Conservation (phyloP, 768 basidiomycete species). For the Panaeolus cyanescens region DNA sequence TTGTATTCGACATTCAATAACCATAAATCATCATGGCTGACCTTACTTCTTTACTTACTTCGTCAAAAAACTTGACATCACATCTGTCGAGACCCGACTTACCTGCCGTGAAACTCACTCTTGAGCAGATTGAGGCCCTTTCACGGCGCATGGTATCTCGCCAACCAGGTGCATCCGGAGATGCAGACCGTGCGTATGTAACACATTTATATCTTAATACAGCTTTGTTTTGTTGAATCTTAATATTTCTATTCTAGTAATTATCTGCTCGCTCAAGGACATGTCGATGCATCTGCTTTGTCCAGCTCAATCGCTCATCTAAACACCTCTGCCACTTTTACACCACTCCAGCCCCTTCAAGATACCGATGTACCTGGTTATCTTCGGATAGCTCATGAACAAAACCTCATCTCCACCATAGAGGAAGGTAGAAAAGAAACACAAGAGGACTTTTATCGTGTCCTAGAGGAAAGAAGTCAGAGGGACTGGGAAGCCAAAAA, state of each 20-base stretch:
- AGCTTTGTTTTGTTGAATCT: constrained; percentile 7
- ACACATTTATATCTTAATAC: background rate
- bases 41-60: constrained; percentile 69
- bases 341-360: constrained; percentile 88
- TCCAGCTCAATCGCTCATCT: constrained; percentile 81
- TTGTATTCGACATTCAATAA: background rate
- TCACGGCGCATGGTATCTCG: constrained; percentile 81
- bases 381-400: constrained; percentile 92
- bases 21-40: constrained; percentile 41
- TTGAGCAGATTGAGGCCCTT: constrained; percentile 95
- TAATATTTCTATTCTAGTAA: constrained; percentile 51
- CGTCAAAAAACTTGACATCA: constrained; percentile 72
- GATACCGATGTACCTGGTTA: constrained; percentile 95
- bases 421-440: constrained; percentile 88
- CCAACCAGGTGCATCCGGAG: constrained; percentile 62
- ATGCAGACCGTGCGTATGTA: constrained; percentile 74
- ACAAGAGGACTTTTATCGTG: constrained; percentile 81
- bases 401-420: constrained; percentile 91
- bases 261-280: constrained; percentile 91
- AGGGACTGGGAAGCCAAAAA: constrained; percentile 92
- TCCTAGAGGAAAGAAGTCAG: constrained; percentile 72
- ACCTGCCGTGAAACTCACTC: constrained; percentile 84
- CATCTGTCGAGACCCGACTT: constrained; percentile 81
- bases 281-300: constrained; percentile 90
- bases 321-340: constrained; percentile 81